Evolutionary conservation across 352 stramenopile species (phyloP), one percentile per base, ranked within the genome.

Genomic region (Phytophthora ramorum): DNA sequence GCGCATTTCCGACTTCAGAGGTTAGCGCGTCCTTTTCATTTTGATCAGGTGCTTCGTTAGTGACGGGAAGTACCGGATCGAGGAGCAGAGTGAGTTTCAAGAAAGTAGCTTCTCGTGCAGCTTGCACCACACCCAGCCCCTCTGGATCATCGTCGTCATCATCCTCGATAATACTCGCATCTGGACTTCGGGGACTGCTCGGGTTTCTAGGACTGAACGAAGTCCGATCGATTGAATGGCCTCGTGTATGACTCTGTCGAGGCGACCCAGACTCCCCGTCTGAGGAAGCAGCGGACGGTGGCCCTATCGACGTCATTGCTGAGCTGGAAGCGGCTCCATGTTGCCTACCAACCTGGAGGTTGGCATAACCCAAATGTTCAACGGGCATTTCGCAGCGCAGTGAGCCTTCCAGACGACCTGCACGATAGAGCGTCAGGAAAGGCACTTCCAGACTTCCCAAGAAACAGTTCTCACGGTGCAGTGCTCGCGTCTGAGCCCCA

Each of bases 1-100:
- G 71, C 1, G 49, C 34, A 47, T 65, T 77, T 60, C 24, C 66
- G 35, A 7, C 24, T 41, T 45, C 52, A 37, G 54, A 59, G 43
- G 16, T 35, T 28, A 26, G 45, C 48, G 58, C 28, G 53, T 66
- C n/a, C 7, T 80, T 85, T 47, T 79, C 47, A 34, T 64, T 30
- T 12, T 53, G 20, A 54, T 57, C 47, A 9, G 17, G 6, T n/a
- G 46, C 3, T n/a, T 22, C 22, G 9, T 40, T 62, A 6, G 44
- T 19, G 17, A 68, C 62, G 9, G 85, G 78, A 45, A 97, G 78
- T 28, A 93, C 58, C 9, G 92, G 91, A 48, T 98, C 89, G 17
- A 98, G 69, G n/a, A 89, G 96, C 53, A 96, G 71, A 74, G 93
- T 93, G 16, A 98, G 58, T 52, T 89, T 88, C 9, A 98, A 63